phyloP scores from a whole-genome alignment of 345 rosid species.

The Eucalyptus caleyi region DNA sequence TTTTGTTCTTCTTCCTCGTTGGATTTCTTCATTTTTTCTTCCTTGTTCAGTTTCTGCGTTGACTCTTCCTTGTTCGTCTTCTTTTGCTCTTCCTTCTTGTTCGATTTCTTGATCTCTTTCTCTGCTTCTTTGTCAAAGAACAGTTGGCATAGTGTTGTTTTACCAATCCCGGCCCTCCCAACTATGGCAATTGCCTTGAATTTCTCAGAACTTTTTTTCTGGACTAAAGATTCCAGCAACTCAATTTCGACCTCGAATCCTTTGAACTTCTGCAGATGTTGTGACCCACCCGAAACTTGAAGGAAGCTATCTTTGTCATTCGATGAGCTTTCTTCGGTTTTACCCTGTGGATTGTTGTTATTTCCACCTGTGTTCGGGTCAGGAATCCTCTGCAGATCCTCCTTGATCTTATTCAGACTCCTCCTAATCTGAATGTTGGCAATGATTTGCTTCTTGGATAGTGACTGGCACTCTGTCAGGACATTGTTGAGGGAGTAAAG shows the following conservation, averaged over 20 bases:
- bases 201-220: neutral
- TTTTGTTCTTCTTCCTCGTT: neutral
- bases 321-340: neutral
- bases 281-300: neutral
- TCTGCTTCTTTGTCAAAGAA: constrained; percentile 1
- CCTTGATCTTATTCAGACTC: neutral
- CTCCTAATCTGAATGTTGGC: neutral
- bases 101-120: neutral
- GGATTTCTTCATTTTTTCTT: neutral
- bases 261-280: neutral
- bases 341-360: neutral
- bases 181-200: constrained; percentile 25
- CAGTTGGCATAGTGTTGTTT: constrained; percentile 27
- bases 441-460: neutral
- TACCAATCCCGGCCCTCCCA: constrained; percentile 29
- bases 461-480: neutral
- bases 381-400: neutral
- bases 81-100: neutral
- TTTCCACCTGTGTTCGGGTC: neutral
- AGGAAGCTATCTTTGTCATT: neutral
- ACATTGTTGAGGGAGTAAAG: neutral
- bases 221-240: neutral
- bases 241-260: neutral
- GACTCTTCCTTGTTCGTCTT: neutral
- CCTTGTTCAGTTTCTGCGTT: neutral